Percentiles rank a stretch among this genome's conserved stretches.
These are phyloP conservation scores for Aspergillus phoenicis DNA, from an alignment of 2,329 filamentous ascomycete species.

Conservation along the genomic window DNA sequence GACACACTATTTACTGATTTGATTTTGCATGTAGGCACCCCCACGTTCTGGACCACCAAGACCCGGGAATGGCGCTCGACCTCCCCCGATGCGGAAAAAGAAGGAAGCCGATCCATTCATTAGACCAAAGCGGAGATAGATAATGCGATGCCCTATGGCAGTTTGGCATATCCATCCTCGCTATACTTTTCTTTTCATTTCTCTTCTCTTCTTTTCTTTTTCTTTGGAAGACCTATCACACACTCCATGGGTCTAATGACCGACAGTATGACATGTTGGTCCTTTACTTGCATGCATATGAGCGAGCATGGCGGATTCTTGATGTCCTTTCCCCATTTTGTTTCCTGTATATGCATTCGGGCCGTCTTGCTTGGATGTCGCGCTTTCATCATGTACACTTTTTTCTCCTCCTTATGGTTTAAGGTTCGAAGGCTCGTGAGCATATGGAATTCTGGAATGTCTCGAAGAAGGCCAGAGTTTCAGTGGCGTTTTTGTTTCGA, in stretches of 20 bases:
- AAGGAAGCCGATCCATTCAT: conserved; percentile 47
- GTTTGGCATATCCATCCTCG: background rate
- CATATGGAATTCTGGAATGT: background rate
- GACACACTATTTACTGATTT: conserved; percentile 15
- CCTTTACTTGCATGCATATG: conserved; percentile 13
- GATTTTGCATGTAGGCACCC: conserved; percentile 19
- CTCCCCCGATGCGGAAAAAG: conserved; percentile 40
- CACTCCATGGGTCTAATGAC: background rate
- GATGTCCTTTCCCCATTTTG: background rate
- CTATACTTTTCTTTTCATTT: background rate
- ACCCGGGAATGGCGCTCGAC: conserved; percentile 25
- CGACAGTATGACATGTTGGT: background rate
- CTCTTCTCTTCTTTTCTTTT: too few species aligned
- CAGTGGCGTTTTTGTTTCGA: background rate
- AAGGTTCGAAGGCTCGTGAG: background rate
- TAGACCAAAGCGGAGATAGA: conserved; percentile 41
- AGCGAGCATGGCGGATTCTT: conserved; percentile 1
- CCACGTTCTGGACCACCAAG: conserved; percentile 22
- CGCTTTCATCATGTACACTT: background rate
- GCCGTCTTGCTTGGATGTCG: conserved; percentile 1
- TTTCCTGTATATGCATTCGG: conserved; percentile 4
- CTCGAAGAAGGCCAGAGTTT: background rate
- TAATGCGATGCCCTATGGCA: conserved; percentile 12
- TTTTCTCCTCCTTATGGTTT: background rate
- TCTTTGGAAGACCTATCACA: conserved; percentile 4